Conservation (phyloP, 495 filamentous ascomycete species). For the Aspergillus sparsus region DNA sequence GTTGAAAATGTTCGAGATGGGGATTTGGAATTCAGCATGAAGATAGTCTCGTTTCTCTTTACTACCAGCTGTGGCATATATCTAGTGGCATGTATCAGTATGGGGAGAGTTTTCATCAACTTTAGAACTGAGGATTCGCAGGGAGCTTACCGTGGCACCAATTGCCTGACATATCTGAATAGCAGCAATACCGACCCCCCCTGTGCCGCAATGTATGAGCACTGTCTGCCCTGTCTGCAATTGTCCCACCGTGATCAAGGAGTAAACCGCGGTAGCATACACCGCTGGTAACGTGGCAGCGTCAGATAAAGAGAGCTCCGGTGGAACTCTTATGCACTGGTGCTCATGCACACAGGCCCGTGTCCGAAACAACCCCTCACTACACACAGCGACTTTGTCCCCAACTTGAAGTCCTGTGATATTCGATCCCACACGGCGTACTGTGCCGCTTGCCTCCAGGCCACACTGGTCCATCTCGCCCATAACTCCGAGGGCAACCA, state of each 20-base stretch:
- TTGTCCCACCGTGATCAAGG: slow-evolving; percentile 31
- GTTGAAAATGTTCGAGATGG: slow-evolving; percentile 48
- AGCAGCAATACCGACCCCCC: slow-evolving; percentile 27
- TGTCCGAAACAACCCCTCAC: neutral
- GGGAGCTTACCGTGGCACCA: slow-evolving; percentile 19
- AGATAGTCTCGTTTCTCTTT: slow-evolving; percentile 42
- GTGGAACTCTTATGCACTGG: slow-evolving; percentile 26
- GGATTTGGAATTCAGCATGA: slow-evolving; percentile 31
- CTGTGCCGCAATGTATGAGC: slow-evolving; percentile 30
- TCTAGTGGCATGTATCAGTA: too few species aligned
- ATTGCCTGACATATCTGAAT: slow-evolving; percentile 20
- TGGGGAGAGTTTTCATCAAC: too few species aligned
- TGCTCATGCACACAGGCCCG: neutral
- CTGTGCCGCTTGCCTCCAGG: slow-evolving; percentile 39
- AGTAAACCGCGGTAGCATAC: slow-evolving; percentile 42
- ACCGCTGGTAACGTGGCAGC: slow-evolving; percentile 44
- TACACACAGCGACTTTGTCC: slow-evolving; percentile 32
- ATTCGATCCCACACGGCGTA: slow-evolving; percentile 37
- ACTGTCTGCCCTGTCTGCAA: slow-evolving; percentile 25
- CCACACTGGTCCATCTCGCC: neutral
- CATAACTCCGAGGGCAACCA: slow-evolving; percentile 34
- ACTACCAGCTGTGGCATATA: slow-evolving; percentile 48
- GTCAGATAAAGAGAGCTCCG: slow-evolving; percentile 27
- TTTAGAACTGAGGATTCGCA: neutral
- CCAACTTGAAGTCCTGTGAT: slow-evolving; percentile 39